A percentile compares a stretch with the other conserved stretches of the same genome.
phyloP scores from a whole-genome alignment of 805 yeast genomes.

The Blastobotrys terrestris region DNA sequence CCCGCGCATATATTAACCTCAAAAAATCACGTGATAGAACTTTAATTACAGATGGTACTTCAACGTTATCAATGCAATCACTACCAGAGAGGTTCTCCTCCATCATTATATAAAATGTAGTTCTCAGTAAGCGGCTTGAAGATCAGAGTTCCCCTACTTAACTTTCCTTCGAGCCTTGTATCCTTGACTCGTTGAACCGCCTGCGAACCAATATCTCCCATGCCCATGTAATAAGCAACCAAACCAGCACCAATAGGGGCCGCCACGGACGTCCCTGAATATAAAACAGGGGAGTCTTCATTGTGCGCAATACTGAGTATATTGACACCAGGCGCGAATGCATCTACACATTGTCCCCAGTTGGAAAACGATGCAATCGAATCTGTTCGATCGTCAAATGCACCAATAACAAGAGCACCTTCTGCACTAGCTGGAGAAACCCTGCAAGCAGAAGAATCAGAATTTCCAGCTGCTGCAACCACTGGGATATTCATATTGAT shows the following conservation, averaged over 20 bases:
- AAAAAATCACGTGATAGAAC: background rate
- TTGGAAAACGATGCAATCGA: slow-evolving; percentile 74
- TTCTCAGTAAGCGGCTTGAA: slow-evolving; percentile 24
- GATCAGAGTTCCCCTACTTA: slow-evolving; percentile 16
- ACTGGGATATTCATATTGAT: slow-evolving; percentile 24
- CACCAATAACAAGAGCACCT: slow-evolving; percentile 76
- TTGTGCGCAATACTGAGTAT: slow-evolving; percentile 46
- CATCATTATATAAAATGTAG: slow-evolving; percentile 22
- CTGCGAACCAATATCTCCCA: slow-evolving; percentile 20
- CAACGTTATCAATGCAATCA: background rate
- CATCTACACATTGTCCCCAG: slow-evolving; percentile 88
- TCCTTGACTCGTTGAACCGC: slow-evolving; percentile 20
- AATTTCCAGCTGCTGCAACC: slow-evolving; percentile 53
- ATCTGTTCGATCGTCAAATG: slow-evolving; percentile 72
- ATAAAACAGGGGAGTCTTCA: slow-evolving; percentile 11
- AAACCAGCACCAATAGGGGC: slow-evolving; percentile 92
- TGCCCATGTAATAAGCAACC: slow-evolving; percentile 61
- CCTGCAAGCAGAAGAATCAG: slow-evolving; percentile 67
- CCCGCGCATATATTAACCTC: no score
- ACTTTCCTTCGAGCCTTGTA: slow-evolving; percentile 10
- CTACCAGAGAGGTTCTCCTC: slow-evolving; percentile 25
- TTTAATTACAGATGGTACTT: background rate
- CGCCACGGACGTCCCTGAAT: slow-evolving; percentile 87
- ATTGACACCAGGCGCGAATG: slow-evolving; percentile 82
- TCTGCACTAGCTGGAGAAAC: slow-evolving; percentile 82